Conservation (phyloP, 139 green algal species). For the Volvox reticuliferus region DNA sequence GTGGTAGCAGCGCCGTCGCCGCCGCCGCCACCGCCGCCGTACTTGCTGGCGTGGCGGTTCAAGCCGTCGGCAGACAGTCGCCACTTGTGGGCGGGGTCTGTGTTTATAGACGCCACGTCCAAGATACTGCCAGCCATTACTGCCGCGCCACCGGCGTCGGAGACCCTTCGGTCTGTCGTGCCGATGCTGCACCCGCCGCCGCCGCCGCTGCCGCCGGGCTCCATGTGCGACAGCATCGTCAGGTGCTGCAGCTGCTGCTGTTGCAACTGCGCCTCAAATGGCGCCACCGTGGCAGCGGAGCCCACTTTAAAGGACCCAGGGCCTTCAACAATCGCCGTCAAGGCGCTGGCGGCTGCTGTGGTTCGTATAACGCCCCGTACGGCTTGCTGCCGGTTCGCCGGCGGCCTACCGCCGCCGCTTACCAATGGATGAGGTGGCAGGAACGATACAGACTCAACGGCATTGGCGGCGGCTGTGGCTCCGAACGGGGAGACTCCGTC, state of each 20-base stretch:
- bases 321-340: too few relatives aligned
- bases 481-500: background rate
- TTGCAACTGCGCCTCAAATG: background rate
- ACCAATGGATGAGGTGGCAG: background rate
- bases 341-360: background rate
- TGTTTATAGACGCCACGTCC: background rate
- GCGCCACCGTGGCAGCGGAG: background rate
- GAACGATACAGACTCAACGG: background rate
- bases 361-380: background rate
- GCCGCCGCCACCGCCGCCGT: background rate
- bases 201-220: background rate
- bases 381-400: background rate
- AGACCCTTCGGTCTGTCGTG: background rate
- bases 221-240: background rate
- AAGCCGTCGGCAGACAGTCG: slow-evolving; percentile 15
- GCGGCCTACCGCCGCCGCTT: background rate
- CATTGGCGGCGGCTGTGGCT: background rate
- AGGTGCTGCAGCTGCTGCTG: slow-evolving; percentile 10
- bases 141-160: background rate
- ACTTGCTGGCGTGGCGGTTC: background rate
- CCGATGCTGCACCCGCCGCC: background rate
- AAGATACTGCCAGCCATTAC: background rate
- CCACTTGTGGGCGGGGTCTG: background rate
- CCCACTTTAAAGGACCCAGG: background rate
- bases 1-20: background rate